Percentiles rank a stretch among this genome's conserved stretches.
Conservation (phyloP, 495 filamentous ascomycete species). For the Lepraria neglecta region DNA sequence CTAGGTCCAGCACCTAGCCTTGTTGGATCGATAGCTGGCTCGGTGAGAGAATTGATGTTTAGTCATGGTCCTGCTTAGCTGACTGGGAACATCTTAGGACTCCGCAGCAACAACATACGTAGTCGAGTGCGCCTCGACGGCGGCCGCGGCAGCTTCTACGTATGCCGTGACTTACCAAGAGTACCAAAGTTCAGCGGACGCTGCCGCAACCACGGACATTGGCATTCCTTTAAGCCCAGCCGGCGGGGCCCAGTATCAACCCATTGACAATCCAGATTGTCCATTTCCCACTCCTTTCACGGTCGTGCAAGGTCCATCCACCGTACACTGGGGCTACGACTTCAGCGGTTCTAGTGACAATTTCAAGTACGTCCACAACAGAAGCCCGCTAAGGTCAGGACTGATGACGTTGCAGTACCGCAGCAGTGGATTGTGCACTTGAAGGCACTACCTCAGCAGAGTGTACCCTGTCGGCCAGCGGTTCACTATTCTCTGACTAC, state of each 20-base stretch:
- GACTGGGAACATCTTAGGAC: background rate
- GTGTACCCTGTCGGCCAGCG: background rate
- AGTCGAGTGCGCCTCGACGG: background rate
- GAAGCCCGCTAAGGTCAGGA: background rate
- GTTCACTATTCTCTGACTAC: background rate
- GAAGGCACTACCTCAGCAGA: constrained; percentile 7
- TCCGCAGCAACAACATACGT: constrained; percentile 9
- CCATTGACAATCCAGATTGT: background rate
- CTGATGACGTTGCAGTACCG: background rate
- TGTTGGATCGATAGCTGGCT: constrained; percentile 12
- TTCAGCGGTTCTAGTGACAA: background rate
- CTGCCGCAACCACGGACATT: background rate
- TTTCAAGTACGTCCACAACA: background rate
- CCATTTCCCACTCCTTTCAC: constrained; percentile 4
- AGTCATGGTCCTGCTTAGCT: background rate
- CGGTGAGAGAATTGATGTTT: background rate
- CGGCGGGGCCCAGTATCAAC: background rate
- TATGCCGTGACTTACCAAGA: too few species aligned
- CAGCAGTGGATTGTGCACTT: background rate
- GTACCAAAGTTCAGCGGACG: background rate
- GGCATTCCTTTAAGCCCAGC: background rate
- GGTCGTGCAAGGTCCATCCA: constrained; percentile 13
- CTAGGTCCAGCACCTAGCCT: background rate
- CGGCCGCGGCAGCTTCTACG: background rate
- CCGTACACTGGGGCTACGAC: background rate